Base-by-base conservation (phyloP, 2,329 filamentous ascomycete genomes). In the Aspergillus neotritici region DNA sequence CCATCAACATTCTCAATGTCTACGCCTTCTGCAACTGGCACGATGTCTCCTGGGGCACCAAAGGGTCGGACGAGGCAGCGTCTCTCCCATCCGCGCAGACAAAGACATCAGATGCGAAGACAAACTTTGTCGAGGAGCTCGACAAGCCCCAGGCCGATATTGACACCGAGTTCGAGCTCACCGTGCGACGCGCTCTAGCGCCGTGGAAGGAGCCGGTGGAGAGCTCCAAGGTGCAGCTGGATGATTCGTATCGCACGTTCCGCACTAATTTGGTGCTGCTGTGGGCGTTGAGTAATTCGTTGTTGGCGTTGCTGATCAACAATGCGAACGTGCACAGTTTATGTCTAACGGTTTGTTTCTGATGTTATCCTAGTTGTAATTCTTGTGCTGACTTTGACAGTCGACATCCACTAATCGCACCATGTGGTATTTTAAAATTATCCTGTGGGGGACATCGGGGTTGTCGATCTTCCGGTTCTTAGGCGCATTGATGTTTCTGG, bases 11-110 rank as follows among this genome's bases (percentile, higher is more conserved):
- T 55, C 84, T 98, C 62, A 97, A 94, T 79, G 89, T 98, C 41
- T 98, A 98, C 71, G 89, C 93, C 47, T 98, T 96, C 79, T 94
- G 89, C 83, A 98, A 98, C 75, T 97, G 91, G 93, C 93, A 98
- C 71, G 93, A 98, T 74, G 93, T 98, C 40, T 97, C 93, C 10
- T 98, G 93, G 93, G 93, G 93, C 79, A 98, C 93, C 73, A 98
- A 98, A 78, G 93, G 93, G 64, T 87, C 93, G 5, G 93, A 98
- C 74, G 95, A 94, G 73, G 83, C 86, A 30, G 93, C 97, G 64
- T 87, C 87, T 21, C 77, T 98, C 13, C 93, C 93, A 0, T 94
- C 93, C 31, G 93, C 87, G 4, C 82, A 86, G 56, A 87, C 91
- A 11, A 84, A 83, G 57, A 96, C 95, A 72, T 84, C 83, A 42